A percentile compares a stretch with the other conserved stretches of the same genome.
Conservation (phyloP, 2,329 filamentous ascomycete genomes). For the Monilinia vaccinii-corymbosi region DNA sequence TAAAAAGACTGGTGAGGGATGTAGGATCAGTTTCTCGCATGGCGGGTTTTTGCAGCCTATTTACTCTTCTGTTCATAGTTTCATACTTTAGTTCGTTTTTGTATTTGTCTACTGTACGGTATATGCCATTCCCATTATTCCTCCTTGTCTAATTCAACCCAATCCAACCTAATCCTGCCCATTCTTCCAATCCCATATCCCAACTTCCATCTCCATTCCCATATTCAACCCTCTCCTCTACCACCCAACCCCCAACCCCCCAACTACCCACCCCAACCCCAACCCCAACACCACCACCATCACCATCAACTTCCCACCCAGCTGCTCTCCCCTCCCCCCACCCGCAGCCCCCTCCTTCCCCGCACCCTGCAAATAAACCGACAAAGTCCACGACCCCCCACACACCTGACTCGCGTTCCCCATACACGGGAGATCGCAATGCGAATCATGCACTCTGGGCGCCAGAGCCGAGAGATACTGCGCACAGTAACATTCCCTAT, state of each 20-base stretch:
- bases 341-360: not conserved
- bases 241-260: not conserved
- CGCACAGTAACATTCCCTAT: constrained; percentile 7
- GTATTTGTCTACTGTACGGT: too few relatives aligned
- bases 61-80: too few relatives aligned
- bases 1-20: too few relatives aligned
- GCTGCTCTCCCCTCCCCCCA: too few relatives aligned
- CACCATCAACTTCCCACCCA: not conserved
- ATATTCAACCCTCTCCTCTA: not conserved
- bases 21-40: too few relatives aligned
- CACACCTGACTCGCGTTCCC: constrained; percentile 5
- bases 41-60: too few relatives aligned
- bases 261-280: not conserved
- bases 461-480: not conserved
- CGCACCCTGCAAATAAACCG: not conserved
- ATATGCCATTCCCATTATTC: too few relatives aligned
- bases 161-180: too few relatives aligned
- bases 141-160: too few relatives aligned
- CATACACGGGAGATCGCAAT: constrained; percentile 1
- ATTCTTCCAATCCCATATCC: not conserved
- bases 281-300: too few relatives aligned
- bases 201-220: not conserved
- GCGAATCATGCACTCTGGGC: not conserved
- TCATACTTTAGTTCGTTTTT: too few relatives aligned
- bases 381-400: constrained; percentile 1